Evolutionary conservation across 2,329 filamentous ascomycete genomes (phyloP).

Genomic region (Diplodia corticola): DNA sequence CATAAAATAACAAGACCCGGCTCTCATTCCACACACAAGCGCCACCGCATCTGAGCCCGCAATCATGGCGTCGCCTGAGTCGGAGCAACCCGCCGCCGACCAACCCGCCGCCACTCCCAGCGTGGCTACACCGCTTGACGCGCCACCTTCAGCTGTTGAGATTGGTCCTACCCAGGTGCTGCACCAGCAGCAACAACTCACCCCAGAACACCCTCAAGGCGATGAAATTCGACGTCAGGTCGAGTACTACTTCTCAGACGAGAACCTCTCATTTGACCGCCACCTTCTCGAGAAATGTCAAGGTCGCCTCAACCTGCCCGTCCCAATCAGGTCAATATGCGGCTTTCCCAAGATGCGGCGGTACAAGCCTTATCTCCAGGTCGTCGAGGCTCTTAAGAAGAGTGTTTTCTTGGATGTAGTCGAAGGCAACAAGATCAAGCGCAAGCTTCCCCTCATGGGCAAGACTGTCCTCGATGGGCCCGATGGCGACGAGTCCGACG

Average conservation of each 20-base stretch:
- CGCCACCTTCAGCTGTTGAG: neutral
- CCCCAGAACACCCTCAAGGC: conserved; percentile 25
- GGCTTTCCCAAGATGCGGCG: conserved; percentile 50
- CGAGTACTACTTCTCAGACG: conserved; percentile 53
- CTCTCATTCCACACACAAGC: neutral
- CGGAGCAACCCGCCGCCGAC: neutral
- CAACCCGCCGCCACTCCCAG: neutral
- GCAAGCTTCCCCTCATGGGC: conserved; percentile 42
- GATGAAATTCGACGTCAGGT: conserved; percentile 39
- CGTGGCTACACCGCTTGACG: neutral
- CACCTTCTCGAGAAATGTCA: conserved; percentile 46
- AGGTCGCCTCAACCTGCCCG: conserved; percentile 44
- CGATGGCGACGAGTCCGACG: conserved; percentile 22
- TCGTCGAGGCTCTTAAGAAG: conserved; percentile 45
- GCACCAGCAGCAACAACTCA: neutral
- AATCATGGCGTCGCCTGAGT: neutral
- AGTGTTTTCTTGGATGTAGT: conserved; percentile 46
- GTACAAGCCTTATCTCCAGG: conserved; percentile 42
- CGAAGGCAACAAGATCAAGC: conserved; percentile 45
- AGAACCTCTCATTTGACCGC: conserved; percentile 46
- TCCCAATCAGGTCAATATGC: conserved; percentile 46
- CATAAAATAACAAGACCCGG: no score
- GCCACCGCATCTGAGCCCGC: neutral
- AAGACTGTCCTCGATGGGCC: conserved; percentile 32
- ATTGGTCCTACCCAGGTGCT: neutral